These are phyloP conservation scores for Epichloe elymi DNA, from an alignment of 2,329 filamentous ascomycete genomes.

Conservation along the genomic window DNA sequence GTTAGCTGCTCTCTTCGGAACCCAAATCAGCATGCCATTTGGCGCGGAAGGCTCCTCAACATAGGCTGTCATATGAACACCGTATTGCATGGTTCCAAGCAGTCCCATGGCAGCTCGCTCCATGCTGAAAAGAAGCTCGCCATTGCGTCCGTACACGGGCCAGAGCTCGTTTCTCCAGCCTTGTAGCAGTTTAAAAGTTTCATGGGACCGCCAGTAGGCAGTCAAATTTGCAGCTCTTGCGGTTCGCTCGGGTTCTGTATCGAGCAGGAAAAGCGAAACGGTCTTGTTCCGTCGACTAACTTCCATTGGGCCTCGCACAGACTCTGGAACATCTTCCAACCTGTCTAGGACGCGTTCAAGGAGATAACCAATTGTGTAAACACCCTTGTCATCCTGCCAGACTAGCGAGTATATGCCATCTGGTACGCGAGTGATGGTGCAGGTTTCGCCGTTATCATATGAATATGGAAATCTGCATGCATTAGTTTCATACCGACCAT, in stretches of 20 bases:
- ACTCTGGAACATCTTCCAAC: constrained; percentile 33
- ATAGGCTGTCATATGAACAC: constrained; percentile 71
- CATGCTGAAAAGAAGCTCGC: constrained; percentile 55
- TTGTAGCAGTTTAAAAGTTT: constrained; percentile 58
- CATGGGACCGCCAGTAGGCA: constrained; percentile 53
- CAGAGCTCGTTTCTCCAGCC: constrained; percentile 76
- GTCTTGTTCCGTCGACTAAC: constrained; percentile 48
- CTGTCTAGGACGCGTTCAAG: constrained; percentile 35
- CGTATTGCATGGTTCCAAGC: constrained; percentile 66
- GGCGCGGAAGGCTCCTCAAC: constrained; percentile 28
- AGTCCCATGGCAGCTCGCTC: constrained; percentile 64
- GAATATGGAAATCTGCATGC: constrained; percentile 61
- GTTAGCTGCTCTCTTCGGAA: constrained; percentile 57
- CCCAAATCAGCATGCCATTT: constrained; percentile 65
- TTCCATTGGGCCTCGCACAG: constrained; percentile 43
- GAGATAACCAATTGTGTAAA: constrained; percentile 50
- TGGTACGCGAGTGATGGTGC: constrained; percentile 39
- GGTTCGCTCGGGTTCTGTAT: constrained; percentile 34
- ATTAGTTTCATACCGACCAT: neutral
- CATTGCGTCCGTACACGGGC: constrained; percentile 56
- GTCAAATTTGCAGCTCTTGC: neutral
- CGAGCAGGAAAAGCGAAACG: constrained; percentile 47
- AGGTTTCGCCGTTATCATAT: constrained; percentile 47
- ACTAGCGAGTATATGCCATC: constrained; percentile 54
- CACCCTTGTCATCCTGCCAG: constrained; percentile 49